A percentile compares a stretch with the other conserved stretches of the same genome.
Conservation (phyloP, 768 basidiomycete species). For the Russula abietina region DNA sequence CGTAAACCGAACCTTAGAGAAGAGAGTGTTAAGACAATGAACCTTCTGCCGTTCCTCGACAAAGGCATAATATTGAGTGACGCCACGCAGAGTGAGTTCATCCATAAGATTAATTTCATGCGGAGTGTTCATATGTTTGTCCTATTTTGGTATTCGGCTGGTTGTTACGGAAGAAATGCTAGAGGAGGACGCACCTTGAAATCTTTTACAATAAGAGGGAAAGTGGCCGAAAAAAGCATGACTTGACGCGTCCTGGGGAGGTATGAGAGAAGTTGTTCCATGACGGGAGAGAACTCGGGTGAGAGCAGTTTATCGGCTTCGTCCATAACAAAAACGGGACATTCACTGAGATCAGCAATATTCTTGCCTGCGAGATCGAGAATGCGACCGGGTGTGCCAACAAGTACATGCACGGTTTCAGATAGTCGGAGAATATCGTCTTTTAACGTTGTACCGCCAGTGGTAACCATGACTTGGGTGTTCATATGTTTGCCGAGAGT, state of each 20-base stretch:
- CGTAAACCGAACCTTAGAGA: conserved; percentile 72
- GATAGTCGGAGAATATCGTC: conserved; percentile 93
- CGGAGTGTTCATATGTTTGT: conserved; percentile 93
- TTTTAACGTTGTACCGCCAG: conserved; percentile 95
- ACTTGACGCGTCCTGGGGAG: conserved; percentile 85
- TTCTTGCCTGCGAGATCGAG: conserved; percentile 89
- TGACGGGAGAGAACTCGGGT: conserved; percentile 96
- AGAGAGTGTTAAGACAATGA: conserved; percentile 98
- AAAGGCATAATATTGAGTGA: conserved; percentile 99
- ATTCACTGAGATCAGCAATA: conserved; percentile 90
- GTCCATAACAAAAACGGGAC: conserved; percentile 98
- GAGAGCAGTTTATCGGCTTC: conserved; percentile 98
- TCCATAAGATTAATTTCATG: conserved; percentile 99
- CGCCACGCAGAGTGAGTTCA: conserved; percentile 95
- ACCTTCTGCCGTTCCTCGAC: conserved; percentile 99
- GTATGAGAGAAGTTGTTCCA: conserved; percentile 89
- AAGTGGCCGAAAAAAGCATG: conserved; percentile 98
- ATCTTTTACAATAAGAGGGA: conserved; percentile 98
- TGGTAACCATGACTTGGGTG: conserved; percentile 97
- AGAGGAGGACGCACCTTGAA: conserved; percentile 66
- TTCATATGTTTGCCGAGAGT: conserved; percentile 94
- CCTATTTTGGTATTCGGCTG: conserved; percentile 41
- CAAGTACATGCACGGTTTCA: conserved; percentile 90
- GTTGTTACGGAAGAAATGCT: neutral
- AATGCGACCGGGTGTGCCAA: conserved; percentile 95